Evolutionary conservation across 371 early-diverging fungal species (phyloP).

Genomic region (Mucor indicus): DNA sequence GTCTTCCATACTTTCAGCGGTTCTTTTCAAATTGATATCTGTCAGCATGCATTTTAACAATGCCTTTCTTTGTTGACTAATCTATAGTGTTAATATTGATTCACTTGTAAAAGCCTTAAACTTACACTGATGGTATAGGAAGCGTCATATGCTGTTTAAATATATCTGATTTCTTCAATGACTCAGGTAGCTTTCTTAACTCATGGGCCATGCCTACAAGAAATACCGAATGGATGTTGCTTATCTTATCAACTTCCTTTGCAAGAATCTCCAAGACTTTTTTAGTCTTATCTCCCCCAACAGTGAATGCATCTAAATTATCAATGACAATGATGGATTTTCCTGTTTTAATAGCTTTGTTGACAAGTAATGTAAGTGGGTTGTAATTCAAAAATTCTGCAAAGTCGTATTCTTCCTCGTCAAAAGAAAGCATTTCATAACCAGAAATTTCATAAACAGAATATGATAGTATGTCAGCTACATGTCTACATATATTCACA

Average conservation of each 20-base stretch:
- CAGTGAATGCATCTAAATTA: constrained; percentile 23
- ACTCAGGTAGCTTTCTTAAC: constrained; percentile 24
- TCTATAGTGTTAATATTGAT: not conserved
- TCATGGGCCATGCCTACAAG: constrained; percentile 34
- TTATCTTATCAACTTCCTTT: constrained; percentile 18
- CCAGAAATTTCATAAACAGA: constrained; percentile 16
- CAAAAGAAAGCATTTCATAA: constrained; percentile 29
- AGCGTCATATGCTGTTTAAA: constrained; percentile 40
- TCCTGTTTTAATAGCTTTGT: constrained; percentile 18
- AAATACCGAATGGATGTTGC: constrained; percentile 16
- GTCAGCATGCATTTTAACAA: constrained; percentile 17
- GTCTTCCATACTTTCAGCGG: not conserved
- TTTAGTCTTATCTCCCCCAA: constrained; percentile 11
- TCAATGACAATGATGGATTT: constrained; percentile 26
- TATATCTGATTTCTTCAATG: constrained; percentile 27
- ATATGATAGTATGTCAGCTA: constrained; percentile 2
- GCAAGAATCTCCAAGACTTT: constrained; percentile 14
- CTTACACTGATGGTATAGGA: constrained; percentile 39
- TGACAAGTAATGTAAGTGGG: constrained; percentile 19
- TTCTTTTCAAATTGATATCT: constrained; percentile 2
- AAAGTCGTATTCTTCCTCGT: constrained; percentile 25
- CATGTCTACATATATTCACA: constrained; percentile 9
- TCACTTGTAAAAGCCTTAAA: not conserved
- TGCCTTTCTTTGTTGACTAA: constrained; percentile 25
- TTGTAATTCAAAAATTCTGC: constrained; percentile 30